These are phyloP conservation scores for Beauveria caledonica DNA, from an alignment of 2,329 filamentous ascomycete genomes.

Conservation along the genomic window DNA sequence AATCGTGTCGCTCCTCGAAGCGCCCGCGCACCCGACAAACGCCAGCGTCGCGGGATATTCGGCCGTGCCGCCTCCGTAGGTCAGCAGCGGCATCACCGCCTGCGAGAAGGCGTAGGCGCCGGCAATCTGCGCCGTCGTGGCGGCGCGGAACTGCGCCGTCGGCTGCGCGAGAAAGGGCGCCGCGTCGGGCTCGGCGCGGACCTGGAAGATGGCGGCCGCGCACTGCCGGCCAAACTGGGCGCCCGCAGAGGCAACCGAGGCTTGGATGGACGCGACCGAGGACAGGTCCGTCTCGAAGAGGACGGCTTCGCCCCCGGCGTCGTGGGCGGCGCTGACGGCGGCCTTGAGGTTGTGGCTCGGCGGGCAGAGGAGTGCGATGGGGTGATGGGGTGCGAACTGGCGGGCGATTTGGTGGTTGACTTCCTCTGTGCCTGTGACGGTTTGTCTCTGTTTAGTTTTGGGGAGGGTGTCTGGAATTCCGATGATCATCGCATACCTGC, in stretches of 20 bases:
- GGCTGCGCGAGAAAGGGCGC: conserved; percentile 3
- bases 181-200: background rate
- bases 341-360: background rate
- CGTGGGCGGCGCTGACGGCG: background rate
- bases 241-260: background rate
- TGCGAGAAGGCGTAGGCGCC: conserved; percentile 8
- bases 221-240: background rate
- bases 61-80: background rate
- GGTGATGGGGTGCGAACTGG: background rate
- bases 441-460: background rate
- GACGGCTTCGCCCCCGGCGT: background rate
- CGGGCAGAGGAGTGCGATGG: background rate
- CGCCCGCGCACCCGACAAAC: background rate
- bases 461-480: background rate
- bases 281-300: conserved; percentile 1
- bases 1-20: background rate
- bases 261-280: background rate
- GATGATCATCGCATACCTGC: background rate
- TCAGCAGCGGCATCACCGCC: conserved; percentile 2
- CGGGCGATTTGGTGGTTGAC: background rate
- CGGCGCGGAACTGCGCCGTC: background rate
- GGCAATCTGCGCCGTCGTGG: background rate
- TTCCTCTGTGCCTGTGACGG: background rate
- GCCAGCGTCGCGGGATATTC: conserved; percentile 2
- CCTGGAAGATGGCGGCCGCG: conserved; percentile 8